phyloP scores from a whole-genome alignment of 1,139 yeast species.

The Protomyces macrosporus region DNA sequence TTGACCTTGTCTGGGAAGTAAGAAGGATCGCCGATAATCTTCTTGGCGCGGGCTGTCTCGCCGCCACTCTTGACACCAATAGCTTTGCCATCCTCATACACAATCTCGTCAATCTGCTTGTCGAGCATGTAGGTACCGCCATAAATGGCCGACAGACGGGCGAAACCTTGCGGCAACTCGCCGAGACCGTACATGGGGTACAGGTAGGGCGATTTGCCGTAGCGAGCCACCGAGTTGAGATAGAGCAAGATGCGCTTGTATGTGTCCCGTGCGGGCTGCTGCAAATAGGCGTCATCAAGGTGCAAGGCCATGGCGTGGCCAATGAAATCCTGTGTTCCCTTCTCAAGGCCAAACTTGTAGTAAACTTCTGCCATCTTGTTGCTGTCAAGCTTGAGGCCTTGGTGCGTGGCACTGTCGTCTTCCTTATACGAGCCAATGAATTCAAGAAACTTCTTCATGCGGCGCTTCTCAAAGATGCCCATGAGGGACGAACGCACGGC shows the following conservation, averaged over 20 bases:
- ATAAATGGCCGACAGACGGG: constrained; percentile 90
- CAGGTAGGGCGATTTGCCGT: constrained; percentile 93
- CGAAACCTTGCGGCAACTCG: constrained; percentile 97
- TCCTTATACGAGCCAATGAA: constrained; percentile 80
- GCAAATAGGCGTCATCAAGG: constrained; percentile 85
- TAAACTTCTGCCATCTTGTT: constrained; percentile 91
- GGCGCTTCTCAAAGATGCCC: constrained; percentile 94
- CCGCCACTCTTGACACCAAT: constrained; percentile 85
- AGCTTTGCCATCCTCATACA: constrained; percentile 69
- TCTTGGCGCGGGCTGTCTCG: constrained; percentile 85
- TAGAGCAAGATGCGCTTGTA: constrained; percentile 80
- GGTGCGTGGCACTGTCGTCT: constrained; percentile 73
- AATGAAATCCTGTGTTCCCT: constrained; percentile 90
- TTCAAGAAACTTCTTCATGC: constrained; percentile 88
- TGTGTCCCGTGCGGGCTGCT: constrained; percentile 87
- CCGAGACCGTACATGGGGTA: constrained; percentile 97
- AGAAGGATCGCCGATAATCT: constrained; percentile 96
- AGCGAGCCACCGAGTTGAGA: constrained; percentile 84
- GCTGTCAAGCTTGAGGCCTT: constrained; percentile 75
- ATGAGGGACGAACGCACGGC: constrained; percentile 86
- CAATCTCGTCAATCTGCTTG: constrained; percentile 86
- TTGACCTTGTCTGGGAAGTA: constrained; percentile 88
- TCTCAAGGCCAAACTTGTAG: constrained; percentile 82
- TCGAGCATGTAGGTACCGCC: constrained; percentile 99
- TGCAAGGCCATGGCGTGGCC: constrained; percentile 99